Percentiles rank a stretch among this genome's conserved stretches.
These are phyloP conservation scores for Capsicum baccatum DNA, from an alignment of 257 asterid species.

Conservation along the genomic window DNA sequence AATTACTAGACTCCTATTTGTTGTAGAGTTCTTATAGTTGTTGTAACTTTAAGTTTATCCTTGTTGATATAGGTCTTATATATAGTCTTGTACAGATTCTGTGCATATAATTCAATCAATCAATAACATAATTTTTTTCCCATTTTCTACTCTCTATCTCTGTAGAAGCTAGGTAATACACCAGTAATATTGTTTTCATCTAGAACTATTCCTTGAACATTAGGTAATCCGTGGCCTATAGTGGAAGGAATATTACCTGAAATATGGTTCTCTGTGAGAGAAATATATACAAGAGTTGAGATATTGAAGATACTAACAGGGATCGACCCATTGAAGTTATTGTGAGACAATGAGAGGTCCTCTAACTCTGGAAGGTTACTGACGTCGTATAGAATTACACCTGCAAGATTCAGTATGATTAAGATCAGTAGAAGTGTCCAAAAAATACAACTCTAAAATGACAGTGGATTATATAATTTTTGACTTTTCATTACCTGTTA, in stretches of 20 bases:
- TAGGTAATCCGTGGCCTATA: constrained; percentile 26
- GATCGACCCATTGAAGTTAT: constrained; percentile 36
- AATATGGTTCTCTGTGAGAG: constrained; percentile 38
- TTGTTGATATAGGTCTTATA: too few relatives aligned
- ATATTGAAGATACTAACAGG: constrained; percentile 37
- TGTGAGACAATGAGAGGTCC: constrained; percentile 27
- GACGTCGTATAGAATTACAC: constrained; percentile 40
- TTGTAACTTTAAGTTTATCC: too few relatives aligned
- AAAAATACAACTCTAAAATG: too few relatives aligned
- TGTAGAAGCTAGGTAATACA: constrained; percentile 13
- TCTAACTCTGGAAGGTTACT: constrained; percentile 34
- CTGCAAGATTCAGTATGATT: constrained; percentile 24
- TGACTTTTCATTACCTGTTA: constrained; percentile 33
- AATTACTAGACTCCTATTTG: too few relatives aligned
- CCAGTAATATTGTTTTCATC: constrained; percentile 26
- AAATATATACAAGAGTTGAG: constrained; percentile 33
- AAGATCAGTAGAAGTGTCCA: not conserved
- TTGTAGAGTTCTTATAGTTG: too few relatives aligned
- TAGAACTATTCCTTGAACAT: constrained; percentile 26
- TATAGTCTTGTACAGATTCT: too few relatives aligned
- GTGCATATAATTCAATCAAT: too few relatives aligned
- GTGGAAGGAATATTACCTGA: constrained; percentile 37
- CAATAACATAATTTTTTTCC: too few relatives aligned
- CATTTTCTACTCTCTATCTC: too few relatives aligned
- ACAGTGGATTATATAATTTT: too few relatives aligned